A percentile compares a stretch with the other conserved stretches of the same genome.
These are phyloP conservation scores for Debaryomyces psychrophilus DNA, from an alignment of 1,139 yeast genomes.

Conservation along the genomic window DNA sequence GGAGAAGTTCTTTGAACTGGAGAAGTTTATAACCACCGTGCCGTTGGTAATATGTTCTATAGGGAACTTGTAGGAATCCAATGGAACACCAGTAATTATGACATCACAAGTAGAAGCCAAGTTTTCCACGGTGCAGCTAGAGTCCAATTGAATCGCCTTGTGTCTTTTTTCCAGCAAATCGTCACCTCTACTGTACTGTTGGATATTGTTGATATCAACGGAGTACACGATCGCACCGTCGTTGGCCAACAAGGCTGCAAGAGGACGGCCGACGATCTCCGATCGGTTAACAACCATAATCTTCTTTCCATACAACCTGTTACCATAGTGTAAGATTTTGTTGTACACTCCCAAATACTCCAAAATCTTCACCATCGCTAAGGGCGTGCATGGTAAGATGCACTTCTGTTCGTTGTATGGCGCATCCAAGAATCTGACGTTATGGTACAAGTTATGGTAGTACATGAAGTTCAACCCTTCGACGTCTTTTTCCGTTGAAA, in stretches of 20 bases:
- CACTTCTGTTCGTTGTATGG: conserved; percentile 71
- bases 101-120: conserved; percentile 83
- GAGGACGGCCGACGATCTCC: conserved; percentile 95
- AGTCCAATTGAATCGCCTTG: conserved; percentile 71
- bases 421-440: conserved; percentile 79
- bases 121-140: conserved; percentile 54
- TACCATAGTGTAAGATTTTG: conserved; percentile 78
- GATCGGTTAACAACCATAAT: conserved; percentile 88
- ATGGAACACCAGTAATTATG: conserved; percentile 93
- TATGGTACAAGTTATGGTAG: conserved; percentile 93
- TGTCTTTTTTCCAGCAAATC: conserved; percentile 83
- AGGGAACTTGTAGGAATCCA: conserved; percentile 81
- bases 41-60: conserved; percentile 79
- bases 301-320: conserved; percentile 89
- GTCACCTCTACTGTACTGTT: conserved; percentile 91
- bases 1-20: conserved; percentile 84
- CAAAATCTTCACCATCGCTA: conserved; percentile 89
- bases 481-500: conserved; percentile 85
- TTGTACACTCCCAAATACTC: conserved; percentile 91
- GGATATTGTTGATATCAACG: conserved; percentile 83
- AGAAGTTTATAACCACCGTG: conserved; percentile 86
- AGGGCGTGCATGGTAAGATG: conserved; percentile 92
- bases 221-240: conserved; percentile 98
- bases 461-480: conserved; percentile 92
- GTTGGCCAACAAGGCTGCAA: conserved; percentile 93